These are phyloP conservation scores for Cystobasidium tubakii DNA, from an alignment of 768 basidiomycete genomes.

Conservation along the genomic window DNA sequence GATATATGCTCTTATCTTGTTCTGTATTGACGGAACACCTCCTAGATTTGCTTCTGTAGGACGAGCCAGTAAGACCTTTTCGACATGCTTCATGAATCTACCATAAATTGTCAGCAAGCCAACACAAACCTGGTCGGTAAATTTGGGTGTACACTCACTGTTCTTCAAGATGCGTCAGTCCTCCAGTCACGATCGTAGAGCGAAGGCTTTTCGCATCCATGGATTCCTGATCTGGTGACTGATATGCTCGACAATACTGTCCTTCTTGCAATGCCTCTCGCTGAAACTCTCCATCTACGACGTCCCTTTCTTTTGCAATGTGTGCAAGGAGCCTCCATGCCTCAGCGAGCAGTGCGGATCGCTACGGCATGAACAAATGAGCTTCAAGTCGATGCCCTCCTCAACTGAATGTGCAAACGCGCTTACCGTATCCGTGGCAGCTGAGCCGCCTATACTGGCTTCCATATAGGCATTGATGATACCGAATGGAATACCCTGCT, in stretches of 20 bases:
- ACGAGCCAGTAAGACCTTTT: slow-evolving; percentile 70
- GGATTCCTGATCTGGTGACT: slow-evolving; percentile 55
- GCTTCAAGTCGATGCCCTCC: neutral
- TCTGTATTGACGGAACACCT: slow-evolving; percentile 80
- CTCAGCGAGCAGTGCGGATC: slow-evolving; percentile 48
- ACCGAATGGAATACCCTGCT: slow-evolving; percentile 47
- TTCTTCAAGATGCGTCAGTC: slow-evolving; percentile 73
- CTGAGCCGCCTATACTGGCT: slow-evolving; percentile 36
- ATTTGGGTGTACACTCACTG: slow-evolving; percentile 54
- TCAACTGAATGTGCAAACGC: no score
- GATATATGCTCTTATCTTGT: slow-evolving; percentile 83
- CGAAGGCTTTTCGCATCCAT: slow-evolving; percentile 64
- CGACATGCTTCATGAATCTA: slow-evolving; percentile 55
- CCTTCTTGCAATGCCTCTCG: slow-evolving; percentile 66
- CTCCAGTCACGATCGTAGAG: slow-evolving; percentile 69
- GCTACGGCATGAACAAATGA: slow-evolving; percentile 40
- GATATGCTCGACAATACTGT: slow-evolving; percentile 72
- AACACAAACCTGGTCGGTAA: neutral
- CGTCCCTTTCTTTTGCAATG: slow-evolving; percentile 49
- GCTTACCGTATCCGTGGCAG: slow-evolving; percentile 8
- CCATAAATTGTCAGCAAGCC: no score
- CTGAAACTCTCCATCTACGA: slow-evolving; percentile 48
- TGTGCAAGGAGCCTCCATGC: slow-evolving; percentile 49
- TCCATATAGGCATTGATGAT: slow-evolving; percentile 53
- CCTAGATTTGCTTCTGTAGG: slow-evolving; percentile 81